A percentile compares a stretch with the other conserved stretches of the same genome.
Evolutionary conservation across 1,284 basidiomycete genomes (phyloP).

Genomic region (Pseudozyma hubeiensis): DNA sequence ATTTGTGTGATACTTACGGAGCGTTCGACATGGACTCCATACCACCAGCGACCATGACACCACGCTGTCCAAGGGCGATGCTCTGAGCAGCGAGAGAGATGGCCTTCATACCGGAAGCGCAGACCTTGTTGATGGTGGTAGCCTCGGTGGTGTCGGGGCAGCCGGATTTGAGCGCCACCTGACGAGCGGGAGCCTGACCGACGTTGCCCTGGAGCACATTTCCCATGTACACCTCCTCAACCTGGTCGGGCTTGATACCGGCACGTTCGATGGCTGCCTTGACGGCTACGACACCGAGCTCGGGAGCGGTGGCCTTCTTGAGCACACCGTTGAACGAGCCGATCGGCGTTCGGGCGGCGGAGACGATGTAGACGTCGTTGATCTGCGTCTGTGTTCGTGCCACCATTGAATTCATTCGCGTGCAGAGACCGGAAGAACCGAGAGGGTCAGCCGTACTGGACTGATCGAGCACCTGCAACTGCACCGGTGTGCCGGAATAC

Average conservation of each 20-base stretch:
- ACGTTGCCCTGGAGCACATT: constrained; percentile 74
- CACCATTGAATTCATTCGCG: background rate
- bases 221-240: constrained; percentile 96
- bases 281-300: constrained; percentile 88
- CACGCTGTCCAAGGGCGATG: constrained; percentile 70
- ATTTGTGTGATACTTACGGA: constrained; percentile 61
- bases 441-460: background rate
- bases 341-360: constrained; percentile 92
- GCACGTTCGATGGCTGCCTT: constrained; percentile 83
- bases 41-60: constrained; percentile 70
- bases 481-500: background rate
- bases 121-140: constrained; percentile 90
- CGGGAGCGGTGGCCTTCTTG: constrained; percentile 87
- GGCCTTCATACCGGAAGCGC: constrained; percentile 71
- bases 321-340: constrained; percentile 91
- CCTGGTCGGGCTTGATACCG: constrained; percentile 81
- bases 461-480: too few relatives aligned
- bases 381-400: constrained; percentile 36
- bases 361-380: constrained; percentile 87
- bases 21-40: constrained; percentile 71
- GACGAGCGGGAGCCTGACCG: constrained; percentile 71
- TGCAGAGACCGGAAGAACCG: background rate
- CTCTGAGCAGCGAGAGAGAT: constrained; percentile 71
- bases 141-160: constrained; percentile 87
- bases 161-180: constrained; percentile 84